A percentile compares a stretch with the other conserved stretches of the same genome.
Conservation (phyloP, 2,329 filamentous ascomycete species). For the Fusarium xyrophilum region DNA sequence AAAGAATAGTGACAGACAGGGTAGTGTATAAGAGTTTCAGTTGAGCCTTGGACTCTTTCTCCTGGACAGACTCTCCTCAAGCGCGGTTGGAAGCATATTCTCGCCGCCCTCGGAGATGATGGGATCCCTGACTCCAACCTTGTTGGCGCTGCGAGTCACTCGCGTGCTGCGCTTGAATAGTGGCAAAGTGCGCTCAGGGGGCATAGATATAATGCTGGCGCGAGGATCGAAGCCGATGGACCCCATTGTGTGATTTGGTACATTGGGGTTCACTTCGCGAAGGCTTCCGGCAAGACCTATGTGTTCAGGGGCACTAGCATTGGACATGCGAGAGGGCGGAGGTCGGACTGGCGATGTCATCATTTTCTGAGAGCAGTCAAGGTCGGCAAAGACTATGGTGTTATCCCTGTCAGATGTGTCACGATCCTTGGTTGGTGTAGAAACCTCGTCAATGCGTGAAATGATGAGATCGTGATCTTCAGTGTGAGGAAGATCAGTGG, state of each 20-base stretch:
- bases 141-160: constrained; percentile 47
- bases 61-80: constrained; percentile 55
- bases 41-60: constrained; percentile 64
- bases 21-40: constrained; percentile 23
- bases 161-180: constrained; percentile 56
- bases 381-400: constrained; percentile 53
- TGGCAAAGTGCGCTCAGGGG: constrained; percentile 54
- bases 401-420: constrained; percentile 46
- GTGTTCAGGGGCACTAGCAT: constrained; percentile 38
- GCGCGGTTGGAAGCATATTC: constrained; percentile 56
- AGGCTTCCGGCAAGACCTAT: constrained; percentile 53
- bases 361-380: constrained; percentile 38
- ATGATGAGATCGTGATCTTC: constrained; percentile 55
- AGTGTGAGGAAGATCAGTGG: constrained; percentile 79
- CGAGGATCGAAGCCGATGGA: constrained; percentile 52
- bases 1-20: neutral
- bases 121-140: constrained; percentile 31
- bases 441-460: constrained; percentile 48
- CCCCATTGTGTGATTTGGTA: constrained; percentile 51
- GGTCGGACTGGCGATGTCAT: constrained; percentile 45
- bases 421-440: constrained; percentile 32
- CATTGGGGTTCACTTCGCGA: constrained; percentile 63
- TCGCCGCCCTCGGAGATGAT: constrained; percentile 56
- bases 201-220: constrained; percentile 51
- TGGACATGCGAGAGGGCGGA: constrained; percentile 43